These are phyloP conservation scores for Cicer arietinum DNA, from an alignment of 306 rosid genomes.

Conservation along the genomic window DNA sequence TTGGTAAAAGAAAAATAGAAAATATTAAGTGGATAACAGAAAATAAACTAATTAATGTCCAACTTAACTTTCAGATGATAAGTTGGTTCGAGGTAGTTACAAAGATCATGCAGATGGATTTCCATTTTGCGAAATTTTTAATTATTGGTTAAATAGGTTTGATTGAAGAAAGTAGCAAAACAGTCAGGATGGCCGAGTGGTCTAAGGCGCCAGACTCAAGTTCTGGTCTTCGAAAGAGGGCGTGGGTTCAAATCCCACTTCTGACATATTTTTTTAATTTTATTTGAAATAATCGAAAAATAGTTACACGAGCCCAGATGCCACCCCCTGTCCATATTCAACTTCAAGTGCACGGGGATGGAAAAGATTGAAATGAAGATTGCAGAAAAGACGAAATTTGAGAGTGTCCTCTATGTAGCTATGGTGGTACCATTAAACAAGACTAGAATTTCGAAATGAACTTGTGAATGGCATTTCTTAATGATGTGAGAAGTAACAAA, in stretches of 20 bases:
- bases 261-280: slow-evolving; percentile 12
- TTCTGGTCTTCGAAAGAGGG: slow-evolving; percentile 45
- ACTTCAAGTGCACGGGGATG: too few relatives aligned
- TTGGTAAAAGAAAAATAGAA: neutral
- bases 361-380: too few relatives aligned
- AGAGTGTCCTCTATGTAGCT: too few relatives aligned
- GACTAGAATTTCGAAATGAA: too few relatives aligned
- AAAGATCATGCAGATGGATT: neutral
- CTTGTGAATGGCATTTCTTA: too few relatives aligned
- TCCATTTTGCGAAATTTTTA: neutral
- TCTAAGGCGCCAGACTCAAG: slow-evolving; percentile 52
- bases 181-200: slow-evolving; percentile 53
- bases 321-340: too few relatives aligned
- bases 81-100: neutral
- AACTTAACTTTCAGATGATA: neutral
- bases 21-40: neutral
- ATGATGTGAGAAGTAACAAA: too few relatives aligned
- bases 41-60: neutral
- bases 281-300: too few relatives aligned
- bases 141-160: fast-evolving
- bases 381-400: too few relatives aligned
- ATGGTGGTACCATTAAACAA: too few relatives aligned
- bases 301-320: too few relatives aligned
- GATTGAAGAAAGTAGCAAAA: fast-evolving
- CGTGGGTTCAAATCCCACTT: slow-evolving; percentile 51